Evolutionary conservation across 441 rosid species (phyloP).

Genomic region (Adansonia gregorii): DNA sequence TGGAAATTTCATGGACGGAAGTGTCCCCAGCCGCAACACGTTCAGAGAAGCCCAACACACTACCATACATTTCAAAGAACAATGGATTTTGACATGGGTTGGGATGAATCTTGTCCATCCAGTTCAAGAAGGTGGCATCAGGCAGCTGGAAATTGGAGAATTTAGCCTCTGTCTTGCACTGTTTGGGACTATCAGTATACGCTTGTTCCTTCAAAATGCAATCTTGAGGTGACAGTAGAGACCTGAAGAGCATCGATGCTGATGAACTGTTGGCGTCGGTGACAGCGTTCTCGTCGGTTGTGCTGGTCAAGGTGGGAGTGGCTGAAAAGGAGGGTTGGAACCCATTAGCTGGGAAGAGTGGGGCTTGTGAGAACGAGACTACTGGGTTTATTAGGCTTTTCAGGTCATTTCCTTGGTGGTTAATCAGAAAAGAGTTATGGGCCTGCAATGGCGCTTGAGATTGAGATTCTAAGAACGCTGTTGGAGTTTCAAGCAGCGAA

Average conservation of each 20-base stretch:
- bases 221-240: slow-evolving; percentile 58
- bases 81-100: slow-evolving; percentile 44
- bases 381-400: slow-evolving; percentile 51
- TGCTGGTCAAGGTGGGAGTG: slow-evolving; percentile 9
- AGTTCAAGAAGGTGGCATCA: slow-evolving; percentile 41
- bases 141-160: slow-evolving; percentile 45
- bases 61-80: slow-evolving; percentile 52
- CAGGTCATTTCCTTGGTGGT: slow-evolving; percentile 49
- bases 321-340: slow-evolving; percentile 33
- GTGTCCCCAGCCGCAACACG: slow-evolving; percentile 27
- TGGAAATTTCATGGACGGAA: slow-evolving; percentile 43
- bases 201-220: slow-evolving; percentile 42
- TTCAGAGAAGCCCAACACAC: slow-evolving; percentile 44
- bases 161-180: slow-evolving; percentile 57
- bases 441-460: slow-evolving; percentile 34
- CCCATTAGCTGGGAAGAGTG: slow-evolving; percentile 32
- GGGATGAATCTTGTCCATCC: slow-evolving; percentile 43
- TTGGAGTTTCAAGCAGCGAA: slow-evolving; percentile 44
- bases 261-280: slow-evolving; percentile 32
- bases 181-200: slow-evolving; percentile 39
- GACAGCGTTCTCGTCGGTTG: slow-evolving; percentile 25
- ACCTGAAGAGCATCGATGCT: slow-evolving; percentile 53
- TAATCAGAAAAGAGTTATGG: slow-evolving; percentile 33
- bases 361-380: slow-evolving; percentile 46
- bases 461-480: slow-evolving; percentile 44